phyloP scores from a whole-genome alignment of 2,329 filamentous ascomycete genomes.

The Aureobasidium pullulans region DNA sequence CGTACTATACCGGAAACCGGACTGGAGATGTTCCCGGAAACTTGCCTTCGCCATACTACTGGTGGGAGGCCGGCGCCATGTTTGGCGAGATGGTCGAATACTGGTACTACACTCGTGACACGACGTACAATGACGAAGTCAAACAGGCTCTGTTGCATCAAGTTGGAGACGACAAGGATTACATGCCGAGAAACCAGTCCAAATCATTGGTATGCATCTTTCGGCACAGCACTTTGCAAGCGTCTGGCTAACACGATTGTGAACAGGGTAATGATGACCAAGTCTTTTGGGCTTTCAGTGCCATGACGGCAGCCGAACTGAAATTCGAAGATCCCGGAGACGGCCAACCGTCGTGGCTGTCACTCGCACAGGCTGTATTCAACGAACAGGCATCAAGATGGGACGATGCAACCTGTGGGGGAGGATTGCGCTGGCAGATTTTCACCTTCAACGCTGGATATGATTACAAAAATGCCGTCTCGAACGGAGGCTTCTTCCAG shows the following conservation, averaged over 20 bases:
- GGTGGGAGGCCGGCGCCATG: constrained; percentile 60
- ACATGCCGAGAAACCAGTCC: constrained; percentile 44
- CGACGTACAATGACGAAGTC: constrained; percentile 54
- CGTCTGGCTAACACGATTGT: neutral
- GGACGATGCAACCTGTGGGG: constrained; percentile 26
- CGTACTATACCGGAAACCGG: constrained; percentile 28
- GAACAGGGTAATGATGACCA: constrained; percentile 47
- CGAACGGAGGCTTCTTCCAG: constrained; percentile 52
- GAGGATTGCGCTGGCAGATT: constrained; percentile 52
- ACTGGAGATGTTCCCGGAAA: constrained; percentile 29
- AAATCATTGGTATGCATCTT: constrained; percentile 27
- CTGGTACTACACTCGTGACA: constrained; percentile 61
- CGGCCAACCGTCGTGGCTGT: constrained; percentile 34
- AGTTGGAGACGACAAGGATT: constrained; percentile 49
- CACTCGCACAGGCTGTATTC: constrained; percentile 34
- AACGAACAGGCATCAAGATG: constrained; percentile 29
- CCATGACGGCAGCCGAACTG: constrained; percentile 48
- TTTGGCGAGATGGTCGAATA: constrained; percentile 56
- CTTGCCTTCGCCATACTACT: constrained; percentile 55
- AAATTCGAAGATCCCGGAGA: constrained; percentile 36
- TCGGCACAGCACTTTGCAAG: neutral
- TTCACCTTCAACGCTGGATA: constrained; percentile 66
- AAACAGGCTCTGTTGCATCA: constrained; percentile 55
- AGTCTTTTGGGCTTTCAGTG: constrained; percentile 49
- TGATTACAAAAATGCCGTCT: constrained; percentile 52